A percentile compares a stretch with the other conserved stretches of the same genome.
Conservation (phyloP, 139 green algal species). For the Pleodorina starrii region DNA sequence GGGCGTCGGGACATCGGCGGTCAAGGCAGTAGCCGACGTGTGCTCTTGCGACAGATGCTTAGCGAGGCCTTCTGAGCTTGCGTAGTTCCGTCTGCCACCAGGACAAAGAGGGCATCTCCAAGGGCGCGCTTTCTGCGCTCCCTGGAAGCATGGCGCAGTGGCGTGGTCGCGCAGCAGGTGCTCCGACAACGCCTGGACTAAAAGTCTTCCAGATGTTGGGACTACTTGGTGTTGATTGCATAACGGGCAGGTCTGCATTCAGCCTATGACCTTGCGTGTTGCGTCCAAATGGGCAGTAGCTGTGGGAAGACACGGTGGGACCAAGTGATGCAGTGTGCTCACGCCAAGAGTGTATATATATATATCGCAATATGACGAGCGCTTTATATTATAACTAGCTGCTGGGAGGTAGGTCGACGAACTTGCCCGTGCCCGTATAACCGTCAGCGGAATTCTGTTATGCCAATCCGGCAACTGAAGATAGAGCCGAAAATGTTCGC, state of each 20-base stretch:
- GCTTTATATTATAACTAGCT: too few species aligned
- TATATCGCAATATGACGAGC: too few species aligned
- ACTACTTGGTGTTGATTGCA: neutral
- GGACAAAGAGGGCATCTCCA: slow-evolving; percentile 23
- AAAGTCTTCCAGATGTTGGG: neutral
- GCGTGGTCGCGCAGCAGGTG: neutral
- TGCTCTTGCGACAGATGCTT: neutral
- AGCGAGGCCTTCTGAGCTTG: neutral
- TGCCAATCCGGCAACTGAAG: too few species aligned
- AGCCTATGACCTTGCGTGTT: neutral
- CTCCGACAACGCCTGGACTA: neutral
- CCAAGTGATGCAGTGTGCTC: too few species aligned
- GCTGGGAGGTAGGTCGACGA: too few species aligned
- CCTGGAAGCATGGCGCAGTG: neutral
- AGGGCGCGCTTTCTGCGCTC: neutral
- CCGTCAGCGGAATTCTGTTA: too few species aligned
- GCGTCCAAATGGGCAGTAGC: too few species aligned
- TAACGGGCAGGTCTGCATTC: neutral
- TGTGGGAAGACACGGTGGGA: neutral
- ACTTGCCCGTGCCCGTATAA: too few species aligned
- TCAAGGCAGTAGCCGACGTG: too few species aligned
- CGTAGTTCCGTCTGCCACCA: neutral
- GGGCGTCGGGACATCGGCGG: too few species aligned
- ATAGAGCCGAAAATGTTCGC: too few species aligned
- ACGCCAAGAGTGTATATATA: too few species aligned